A percentile compares a stretch with the other conserved stretches of the same genome.
phyloP scores from a whole-genome alignment of 805 yeast species.

The Candida takata region DNA sequence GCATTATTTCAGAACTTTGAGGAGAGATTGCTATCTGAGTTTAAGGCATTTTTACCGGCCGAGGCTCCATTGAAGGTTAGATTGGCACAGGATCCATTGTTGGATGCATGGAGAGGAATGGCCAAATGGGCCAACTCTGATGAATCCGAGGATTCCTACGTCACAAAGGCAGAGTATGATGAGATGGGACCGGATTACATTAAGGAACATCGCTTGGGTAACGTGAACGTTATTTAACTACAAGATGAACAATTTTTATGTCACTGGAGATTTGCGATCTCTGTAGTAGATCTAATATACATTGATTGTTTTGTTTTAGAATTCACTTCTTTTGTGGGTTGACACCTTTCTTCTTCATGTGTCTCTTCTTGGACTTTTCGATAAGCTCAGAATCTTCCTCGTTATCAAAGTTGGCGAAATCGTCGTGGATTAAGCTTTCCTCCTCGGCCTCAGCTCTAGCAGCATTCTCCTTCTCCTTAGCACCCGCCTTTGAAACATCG shows the following conservation, averaged over 20 bases:
- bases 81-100: constrained; percentile 56
- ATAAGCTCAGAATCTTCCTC: constrained; percentile 71
- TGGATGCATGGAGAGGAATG: constrained; percentile 96
- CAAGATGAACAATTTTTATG: constrained; percentile 2
- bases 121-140: constrained; percentile 59
- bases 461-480: constrained; percentile 71
- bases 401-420: constrained; percentile 76
- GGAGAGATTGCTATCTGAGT: constrained; percentile 62
- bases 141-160: constrained; percentile 38
- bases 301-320: constrained; percentile 7
- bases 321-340: constrained; percentile 43
- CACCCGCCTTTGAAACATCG: constrained; percentile 81
- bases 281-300: constrained; percentile 1
- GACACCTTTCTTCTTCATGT: constrained; percentile 63
- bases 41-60: constrained; percentile 63
- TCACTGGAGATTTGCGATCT: constrained; percentile 2
- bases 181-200: constrained; percentile 89
- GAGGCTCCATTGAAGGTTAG: constrained; percentile 55
- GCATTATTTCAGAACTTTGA: constrained; percentile 58
- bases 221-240: constrained; percentile 23
- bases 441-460: constrained; percentile 76
- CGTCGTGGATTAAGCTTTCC: constrained; percentile 78
- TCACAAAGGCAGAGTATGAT: constrained; percentile 69
- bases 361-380: constrained; percentile 57
- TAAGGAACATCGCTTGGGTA: constrained; percentile 79